Evolutionary conservation across 306 rosid genomes (phyloP).

Genomic region (Cyamopsis tetragonoloba): DNA sequence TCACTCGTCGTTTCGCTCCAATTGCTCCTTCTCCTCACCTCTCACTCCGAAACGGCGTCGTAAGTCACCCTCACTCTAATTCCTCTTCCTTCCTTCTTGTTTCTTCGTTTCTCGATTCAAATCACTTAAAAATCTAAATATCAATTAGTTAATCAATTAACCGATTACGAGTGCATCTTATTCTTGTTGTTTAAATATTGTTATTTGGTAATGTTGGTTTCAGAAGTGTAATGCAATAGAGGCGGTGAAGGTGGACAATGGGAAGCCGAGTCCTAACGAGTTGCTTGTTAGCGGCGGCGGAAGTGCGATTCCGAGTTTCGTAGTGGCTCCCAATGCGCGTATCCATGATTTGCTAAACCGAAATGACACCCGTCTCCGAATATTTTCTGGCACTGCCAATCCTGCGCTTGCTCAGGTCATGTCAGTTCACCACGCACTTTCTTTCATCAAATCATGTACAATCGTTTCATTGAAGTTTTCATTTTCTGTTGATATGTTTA

Average conservation of each 20-base stretch:
- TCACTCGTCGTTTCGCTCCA: conserved; percentile 9
- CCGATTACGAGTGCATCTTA: too few relatives aligned
- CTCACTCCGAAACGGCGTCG: conserved; percentile 27
- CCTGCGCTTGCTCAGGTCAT: conserved; percentile 61
- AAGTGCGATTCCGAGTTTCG: conserved; percentile 35
- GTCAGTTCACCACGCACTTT: too few relatives aligned
- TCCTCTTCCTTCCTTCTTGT: not conserved
- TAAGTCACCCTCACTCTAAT: conserved; percentile 11
- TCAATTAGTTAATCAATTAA: too few relatives aligned
- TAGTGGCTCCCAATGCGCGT: conserved; percentile 28
- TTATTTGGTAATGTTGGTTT: too few relatives aligned
- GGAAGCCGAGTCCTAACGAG: conserved; percentile 35
- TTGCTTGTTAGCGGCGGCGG: conserved; percentile 13
- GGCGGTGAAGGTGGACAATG: conserved; percentile 54
- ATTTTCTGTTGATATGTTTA: not conserved
- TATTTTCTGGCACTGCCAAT: conserved; percentile 88
- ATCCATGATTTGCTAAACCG: conserved; percentile 37
- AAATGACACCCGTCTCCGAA: conserved; percentile 62
- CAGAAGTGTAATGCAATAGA: conserved; percentile 48
- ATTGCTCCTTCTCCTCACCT: not conserved
- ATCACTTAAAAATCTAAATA: too few relatives aligned
- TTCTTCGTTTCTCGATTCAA: too few relatives aligned
- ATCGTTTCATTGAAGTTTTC: not conserved
- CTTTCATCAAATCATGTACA: not conserved
- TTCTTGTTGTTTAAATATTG: too few relatives aligned